Evolutionary conservation across 805 yeast species (phyloP), one percentile per base, ranked within the genome.

Genomic region (Pichia gijzeniarum): DNA sequence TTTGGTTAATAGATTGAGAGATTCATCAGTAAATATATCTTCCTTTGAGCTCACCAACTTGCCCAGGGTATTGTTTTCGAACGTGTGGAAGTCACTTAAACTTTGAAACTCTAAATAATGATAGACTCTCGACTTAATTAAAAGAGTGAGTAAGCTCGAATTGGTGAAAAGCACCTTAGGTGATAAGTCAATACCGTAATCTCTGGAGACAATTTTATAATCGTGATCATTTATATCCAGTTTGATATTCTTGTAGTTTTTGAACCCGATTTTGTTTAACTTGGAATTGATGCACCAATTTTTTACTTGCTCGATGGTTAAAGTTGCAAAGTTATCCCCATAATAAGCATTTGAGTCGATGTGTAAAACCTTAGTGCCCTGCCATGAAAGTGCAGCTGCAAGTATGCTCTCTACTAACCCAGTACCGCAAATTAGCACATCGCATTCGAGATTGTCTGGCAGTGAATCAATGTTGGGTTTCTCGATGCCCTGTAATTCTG

Each of bases 331-430:
- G 31, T 83, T 74, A 61, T 90, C 98, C 18, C 99, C 99, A 58
- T 93, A 93, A 61, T 86, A 82, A 25, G 79, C 73, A 59, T 89
- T 84, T 36, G 80, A 71, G 62, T 93, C 99, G 27, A 93, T 79
- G 60, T 93, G 99, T 37, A 93, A 69, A 8, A 93, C 97, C 52
- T 76, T 80, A n/a, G 93, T 80, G n/a, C 99, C 99, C 56, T 88
- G 96, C 98, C 99, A 93, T 12, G 97, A 84, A 39, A 93, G 71
- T 0, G 97, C 91, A 12, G 97, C 95, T 0, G 98, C 96, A 40
- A 89, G 65, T 12, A 93, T 80, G 53, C 88, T 79, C 62, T 93
- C 96, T 2, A 81, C 82, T 35, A 93, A 71, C 3, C 98, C 98
- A 0, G 99, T 91, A 32, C 99, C 99, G 52, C 85, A 79, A 45